A percentile compares a stretch with the other conserved stretches of the same genome.
Conservation (phyloP, 768 basidiomycete species). For the Sutorius australiensis region DNA sequence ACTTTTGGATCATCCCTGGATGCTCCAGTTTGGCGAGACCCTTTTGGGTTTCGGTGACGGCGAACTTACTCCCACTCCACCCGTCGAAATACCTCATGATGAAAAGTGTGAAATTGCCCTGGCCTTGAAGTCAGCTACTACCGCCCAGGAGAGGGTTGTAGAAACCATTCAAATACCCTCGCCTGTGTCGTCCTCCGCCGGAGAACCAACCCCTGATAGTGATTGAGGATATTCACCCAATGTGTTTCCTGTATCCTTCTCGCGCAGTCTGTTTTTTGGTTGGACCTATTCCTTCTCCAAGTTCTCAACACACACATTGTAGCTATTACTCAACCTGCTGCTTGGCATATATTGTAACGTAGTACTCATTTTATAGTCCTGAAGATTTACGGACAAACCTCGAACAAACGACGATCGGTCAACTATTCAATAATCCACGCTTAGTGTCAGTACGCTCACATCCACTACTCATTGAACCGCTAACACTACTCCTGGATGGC, state of each 20-base stretch:
- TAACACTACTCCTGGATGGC: constrained; percentile 21
- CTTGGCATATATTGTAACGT: constrained; percentile 8
- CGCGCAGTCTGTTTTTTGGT: not conserved
- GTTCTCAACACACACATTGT: constrained; percentile 11
- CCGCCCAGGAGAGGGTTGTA: constrained; percentile 57
- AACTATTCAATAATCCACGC: constrained; percentile 31
- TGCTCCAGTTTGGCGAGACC: constrained; percentile 74
- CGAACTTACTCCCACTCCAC: constrained; percentile 50
- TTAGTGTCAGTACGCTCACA: constrained; percentile 7
- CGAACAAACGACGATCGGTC: not conserved
- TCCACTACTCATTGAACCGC: constrained; percentile 6
- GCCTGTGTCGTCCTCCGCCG: constrained; percentile 45
- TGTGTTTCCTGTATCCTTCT: not conserved
- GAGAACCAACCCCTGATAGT: constrained; percentile 28
- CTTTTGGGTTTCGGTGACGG: constrained; percentile 65
- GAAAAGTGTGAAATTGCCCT: constrained; percentile 47
- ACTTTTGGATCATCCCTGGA: constrained; percentile 87
- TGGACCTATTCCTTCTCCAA: not conserved
- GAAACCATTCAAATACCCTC: constrained; percentile 52
- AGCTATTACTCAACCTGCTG: constrained; percentile 9
- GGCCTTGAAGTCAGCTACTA: constrained; percentile 54
- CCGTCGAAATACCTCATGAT: constrained; percentile 43
- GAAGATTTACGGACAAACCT: not conserved
- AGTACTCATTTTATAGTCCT: not conserved
- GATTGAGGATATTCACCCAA: constrained; percentile 14